Evolutionary conservation across 768 basidiomycete genomes (phyloP).

Genomic region (Pisolithus orientalis): DNA sequence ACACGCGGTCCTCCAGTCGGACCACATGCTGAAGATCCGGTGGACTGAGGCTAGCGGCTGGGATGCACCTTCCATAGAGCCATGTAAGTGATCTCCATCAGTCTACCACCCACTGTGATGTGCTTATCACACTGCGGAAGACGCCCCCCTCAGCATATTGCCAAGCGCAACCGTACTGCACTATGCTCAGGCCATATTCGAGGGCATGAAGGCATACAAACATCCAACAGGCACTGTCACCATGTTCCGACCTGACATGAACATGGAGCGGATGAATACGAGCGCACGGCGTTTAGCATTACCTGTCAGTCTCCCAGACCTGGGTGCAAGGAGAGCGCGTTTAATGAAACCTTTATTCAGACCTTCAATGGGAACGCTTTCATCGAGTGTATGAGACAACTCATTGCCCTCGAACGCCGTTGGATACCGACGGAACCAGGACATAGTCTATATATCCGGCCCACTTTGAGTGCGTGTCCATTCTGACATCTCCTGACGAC

Average conservation of each 20-base stretch:
- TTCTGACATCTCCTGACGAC: neutral
- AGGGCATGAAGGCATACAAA: constrained; percentile 93
- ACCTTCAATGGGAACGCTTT: constrained; percentile 74
- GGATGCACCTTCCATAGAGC: constrained; percentile 75
- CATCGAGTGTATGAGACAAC: constrained; percentile 76
- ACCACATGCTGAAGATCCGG: constrained; percentile 79
- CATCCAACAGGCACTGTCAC: constrained; percentile 65
- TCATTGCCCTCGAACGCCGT: constrained; percentile 74
- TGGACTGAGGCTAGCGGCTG: constrained; percentile 75
- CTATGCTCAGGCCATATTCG: constrained; percentile 88
- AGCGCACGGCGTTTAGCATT: constrained; percentile 75
- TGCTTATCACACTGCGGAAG: constrained; percentile 3
- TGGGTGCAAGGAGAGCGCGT: neutral
- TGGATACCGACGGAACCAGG: constrained; percentile 91
- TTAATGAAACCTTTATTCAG: constrained; percentile 30
- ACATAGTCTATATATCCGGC: constrained; percentile 88
- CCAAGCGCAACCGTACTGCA: constrained; percentile 69
- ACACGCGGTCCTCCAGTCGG: constrained; percentile 42
- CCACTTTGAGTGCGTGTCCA: constrained; percentile 53
- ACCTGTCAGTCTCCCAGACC: constrained; percentile 44
- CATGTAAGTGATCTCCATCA: constrained; percentile 50
- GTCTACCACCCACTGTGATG: neutral
- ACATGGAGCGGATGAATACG: constrained; percentile 92
- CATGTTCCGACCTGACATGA: constrained; percentile 93
- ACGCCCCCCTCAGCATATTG: constrained; percentile 19